Base-by-base conservation (phyloP, 176 grass and related monocot genomes). In the Aechmea fasciata region DNA sequence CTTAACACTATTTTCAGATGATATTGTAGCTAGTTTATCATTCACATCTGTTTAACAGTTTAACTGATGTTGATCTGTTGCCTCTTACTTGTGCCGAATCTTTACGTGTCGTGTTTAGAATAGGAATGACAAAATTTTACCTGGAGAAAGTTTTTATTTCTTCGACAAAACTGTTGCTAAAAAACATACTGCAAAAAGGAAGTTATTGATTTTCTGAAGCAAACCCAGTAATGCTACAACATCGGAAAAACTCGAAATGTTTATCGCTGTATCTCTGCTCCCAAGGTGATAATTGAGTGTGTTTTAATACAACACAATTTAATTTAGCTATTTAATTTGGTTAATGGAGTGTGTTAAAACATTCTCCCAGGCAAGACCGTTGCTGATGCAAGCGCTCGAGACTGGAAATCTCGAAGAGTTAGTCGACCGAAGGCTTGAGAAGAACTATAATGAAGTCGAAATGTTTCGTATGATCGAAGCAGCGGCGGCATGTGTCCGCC, bases 391-490 rank as follows among this genome's bases (percentile, higher is more conserved):
- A 70, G 85, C 83, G 61, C 72, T 91, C 12, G 88, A 91, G 69
- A 88, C 80, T 0, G 83, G 85, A 23, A 69, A 88, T 61, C 75
- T 96, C 48, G 85, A 77, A 66, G 85, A 63, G 55, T 67, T 96
- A n/a, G 71, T 83, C 2, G 92, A 96, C 25, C 72, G 78, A 9
- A 84, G 78, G 79, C 83, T 96, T 47, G 78, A 80, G 49, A 82
- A 64, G 15, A 91, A 91, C 50, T 84, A 85, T 52, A 80, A 88
- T 24, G 75, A 91, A 62, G 75, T 71, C 1, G 92, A 96, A 77
- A 88, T 96, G 80, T 78, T 91, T 74, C 92, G 75, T 10, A 96
- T 96, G 92, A 86, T 96, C 41, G 88, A 88, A 85, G 81, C 92
- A 64, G 88, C 88, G 3, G 88, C 88, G 19, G 85, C 88, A 28